Percentiles rank a stretch among this genome's conserved stretches.
These are phyloP conservation scores for Thermochaetoides thermophila DNA, from an alignment of 495 filamentous ascomycete species.

Conservation along the genomic window DNA sequence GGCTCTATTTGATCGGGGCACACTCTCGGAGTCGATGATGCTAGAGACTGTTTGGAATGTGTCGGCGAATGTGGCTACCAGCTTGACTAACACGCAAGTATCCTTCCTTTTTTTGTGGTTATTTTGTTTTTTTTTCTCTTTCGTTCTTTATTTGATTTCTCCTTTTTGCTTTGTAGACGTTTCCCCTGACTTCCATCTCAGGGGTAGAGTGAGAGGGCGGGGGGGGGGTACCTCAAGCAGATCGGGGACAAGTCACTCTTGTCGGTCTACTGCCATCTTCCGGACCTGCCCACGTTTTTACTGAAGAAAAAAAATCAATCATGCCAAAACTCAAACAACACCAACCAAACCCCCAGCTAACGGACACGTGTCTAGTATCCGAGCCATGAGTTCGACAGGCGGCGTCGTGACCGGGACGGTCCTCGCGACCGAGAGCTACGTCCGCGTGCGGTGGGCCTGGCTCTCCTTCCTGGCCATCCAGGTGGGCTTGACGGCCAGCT, in stretches of 20 bases:
- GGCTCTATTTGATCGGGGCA: constrained; percentile 6
- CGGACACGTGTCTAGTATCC: constrained; percentile 7
- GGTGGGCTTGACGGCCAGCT: constrained; percentile 3
- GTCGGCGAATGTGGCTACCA: constrained; percentile 13
- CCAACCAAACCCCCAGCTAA: too few relatives aligned
- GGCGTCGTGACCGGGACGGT: constrained; percentile 3
- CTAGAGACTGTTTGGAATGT: constrained; percentile 7
- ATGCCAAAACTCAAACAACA: too few relatives aligned
- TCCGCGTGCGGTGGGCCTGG: constrained; percentile 13
- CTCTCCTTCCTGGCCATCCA: constrained; percentile 13
- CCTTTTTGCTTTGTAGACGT: too few relatives aligned
- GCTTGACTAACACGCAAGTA: constrained; percentile 16
- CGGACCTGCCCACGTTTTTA: too few relatives aligned
- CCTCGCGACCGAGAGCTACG: constrained; percentile 8
- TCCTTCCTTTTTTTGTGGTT: neutral
- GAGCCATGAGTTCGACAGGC: constrained; percentile 6
- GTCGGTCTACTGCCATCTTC: too few relatives aligned
- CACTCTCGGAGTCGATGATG: constrained; percentile 1
- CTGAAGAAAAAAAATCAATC: too few relatives aligned
- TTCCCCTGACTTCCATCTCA: too few relatives aligned
- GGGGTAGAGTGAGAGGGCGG: too few relatives aligned
- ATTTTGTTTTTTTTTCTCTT: neutral
- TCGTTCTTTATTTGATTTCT: too few relatives aligned
- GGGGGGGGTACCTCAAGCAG: too few relatives aligned
- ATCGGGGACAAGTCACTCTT: too few relatives aligned